Base-by-base conservation (phyloP, 2,329 filamentous ascomycete species). In the Ascochyta koolunga region DNA sequence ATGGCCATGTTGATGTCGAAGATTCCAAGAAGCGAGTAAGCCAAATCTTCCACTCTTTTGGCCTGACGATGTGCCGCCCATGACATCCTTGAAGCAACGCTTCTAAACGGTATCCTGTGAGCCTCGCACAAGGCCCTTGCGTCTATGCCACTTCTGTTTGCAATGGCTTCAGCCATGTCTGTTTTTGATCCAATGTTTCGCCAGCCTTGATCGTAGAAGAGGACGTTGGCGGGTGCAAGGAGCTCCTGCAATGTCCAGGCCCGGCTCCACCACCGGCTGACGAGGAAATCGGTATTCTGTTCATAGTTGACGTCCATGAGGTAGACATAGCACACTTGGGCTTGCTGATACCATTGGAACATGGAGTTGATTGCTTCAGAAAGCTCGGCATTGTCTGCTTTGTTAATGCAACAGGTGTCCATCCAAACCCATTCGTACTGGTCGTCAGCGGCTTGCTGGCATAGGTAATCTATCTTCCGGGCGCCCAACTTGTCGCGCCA, bases 21-120 rank as follows among this genome's bases (percentile, higher is more conserved):
- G 13, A 64, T 56, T 1, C 61, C 61, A n/a, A 63, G 49, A 2
- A 65, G 41, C 2, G 45, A 57, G 27, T 63, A 65, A 13, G 58
- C 61, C 19, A 50, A 46, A 25, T 63, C 61, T 45, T 65, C 61
- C 21, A 36, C 40, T 5, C 47, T 38, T 19, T 49, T 61, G 0
- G 65, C 61, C 4, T 53, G 11, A 10, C 64, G 56, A 8, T 39
- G 33, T 9, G 56, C 44, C 18, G 56, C 56, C 65, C 66, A 68
- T 2, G 37, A 49, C 44, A 58, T 56, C 9, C 56, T 40, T 25
- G 35, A 39, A 15, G 47, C 59, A 6, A 60, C 46, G 32, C 50
- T 57, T 7, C 11, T 18, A 1, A 1, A 5, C 13, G 6, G 31
- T 7, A 55, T 46, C 18, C 16, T 19, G 16, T 18, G 10, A 13